Conservation (phyloP, 1,284 basidiomycete species). For the Albatrellus sp. region DNA sequence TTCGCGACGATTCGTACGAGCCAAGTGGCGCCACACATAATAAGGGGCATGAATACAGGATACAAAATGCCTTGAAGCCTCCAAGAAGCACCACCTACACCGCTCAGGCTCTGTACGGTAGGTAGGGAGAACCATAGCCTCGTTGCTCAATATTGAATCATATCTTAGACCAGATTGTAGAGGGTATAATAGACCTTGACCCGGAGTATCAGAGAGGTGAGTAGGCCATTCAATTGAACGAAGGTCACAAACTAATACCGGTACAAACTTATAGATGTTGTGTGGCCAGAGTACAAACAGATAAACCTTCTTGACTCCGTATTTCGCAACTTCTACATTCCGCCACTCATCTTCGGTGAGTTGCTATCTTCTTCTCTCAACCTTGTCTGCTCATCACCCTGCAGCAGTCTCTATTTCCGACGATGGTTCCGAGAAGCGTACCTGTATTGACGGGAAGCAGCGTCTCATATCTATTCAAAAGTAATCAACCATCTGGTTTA, state of each 20-base stretch:
- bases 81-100: slow-evolving; percentile 60
- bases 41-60: slow-evolving; percentile 26
- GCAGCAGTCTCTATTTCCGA: slow-evolving; percentile 33
- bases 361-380: slow-evolving; percentile 1
- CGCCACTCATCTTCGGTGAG: slow-evolving; percentile 58
- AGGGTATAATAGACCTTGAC: slow-evolving; percentile 48
- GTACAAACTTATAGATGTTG: slow-evolving; percentile 35
- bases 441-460: slow-evolving; percentile 72
- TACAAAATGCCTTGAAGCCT: slow-evolving; percentile 42
- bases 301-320: slow-evolving; percentile 28
- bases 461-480: slow-evolving; percentile 59
- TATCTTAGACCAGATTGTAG: slow-evolving; percentile 43
- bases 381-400: background rate
- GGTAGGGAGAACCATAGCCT: background rate
- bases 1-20: slow-evolving; percentile 16
- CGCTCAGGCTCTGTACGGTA: slow-evolving; percentile 53
- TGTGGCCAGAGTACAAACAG: slow-evolving; percentile 42
- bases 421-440: slow-evolving; percentile 49
- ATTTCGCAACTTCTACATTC: slow-evolving; percentile 30
- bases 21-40: slow-evolving; percentile 13
- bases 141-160: background rate
- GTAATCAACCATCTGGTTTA: slow-evolving; percentile 20
- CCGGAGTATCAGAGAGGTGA: slow-evolving; percentile 68
- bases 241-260: background rate
- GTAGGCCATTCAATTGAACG: slow-evolving; percentile 4